phyloP scores from a whole-genome alignment of 2,329 filamentous ascomycete genomes.

The Botrytis pseudocinerea region DNA sequence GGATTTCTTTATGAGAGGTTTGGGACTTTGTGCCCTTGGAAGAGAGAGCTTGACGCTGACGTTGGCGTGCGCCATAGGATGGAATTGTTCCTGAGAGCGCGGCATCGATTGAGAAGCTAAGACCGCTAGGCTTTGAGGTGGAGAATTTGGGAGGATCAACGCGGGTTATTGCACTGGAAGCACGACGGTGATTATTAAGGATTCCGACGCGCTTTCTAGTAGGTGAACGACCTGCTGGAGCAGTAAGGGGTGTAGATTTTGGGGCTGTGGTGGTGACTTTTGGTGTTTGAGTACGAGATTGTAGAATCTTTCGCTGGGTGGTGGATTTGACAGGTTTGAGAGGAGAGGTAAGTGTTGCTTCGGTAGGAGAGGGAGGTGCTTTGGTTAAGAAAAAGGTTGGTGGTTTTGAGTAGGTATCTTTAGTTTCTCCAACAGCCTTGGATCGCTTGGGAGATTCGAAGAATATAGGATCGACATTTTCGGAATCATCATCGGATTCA shows the following conservation, averaged over 20 bases:
- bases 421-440: conserved; percentile 18
- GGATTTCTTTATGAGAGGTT: conserved; percentile 1
- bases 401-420: conserved; percentile 20
- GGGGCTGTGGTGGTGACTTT: conserved; percentile 47
- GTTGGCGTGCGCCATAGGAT: conserved; percentile 53
- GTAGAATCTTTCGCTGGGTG: conserved; percentile 46
- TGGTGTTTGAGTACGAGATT: conserved; percentile 54
- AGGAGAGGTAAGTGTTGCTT: conserved; percentile 28
- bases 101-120: conserved; percentile 80
- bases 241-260: conserved; percentile 57
- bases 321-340: conserved; percentile 30
- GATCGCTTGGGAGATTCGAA: conserved; percentile 55
- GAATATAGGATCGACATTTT: conserved; percentile 61
- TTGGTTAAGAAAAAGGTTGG: conserved; percentile 37
- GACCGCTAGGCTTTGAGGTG: conserved; percentile 47
- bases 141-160: conserved; percentile 66
- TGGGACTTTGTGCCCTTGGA: conserved; percentile 23
- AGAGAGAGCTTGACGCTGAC: conserved; percentile 38
- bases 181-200: conserved; percentile 63
- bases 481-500: conserved; percentile 51
- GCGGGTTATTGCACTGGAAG: conserved; percentile 63
- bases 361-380: conserved; percentile 40
- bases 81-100: conserved; percentile 76
- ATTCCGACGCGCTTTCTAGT: conserved; percentile 71
- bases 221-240: conserved; percentile 80